Conservation (phyloP, 2,329 filamentous ascomycete genomes). For the Hypoxylon sp. region DNA sequence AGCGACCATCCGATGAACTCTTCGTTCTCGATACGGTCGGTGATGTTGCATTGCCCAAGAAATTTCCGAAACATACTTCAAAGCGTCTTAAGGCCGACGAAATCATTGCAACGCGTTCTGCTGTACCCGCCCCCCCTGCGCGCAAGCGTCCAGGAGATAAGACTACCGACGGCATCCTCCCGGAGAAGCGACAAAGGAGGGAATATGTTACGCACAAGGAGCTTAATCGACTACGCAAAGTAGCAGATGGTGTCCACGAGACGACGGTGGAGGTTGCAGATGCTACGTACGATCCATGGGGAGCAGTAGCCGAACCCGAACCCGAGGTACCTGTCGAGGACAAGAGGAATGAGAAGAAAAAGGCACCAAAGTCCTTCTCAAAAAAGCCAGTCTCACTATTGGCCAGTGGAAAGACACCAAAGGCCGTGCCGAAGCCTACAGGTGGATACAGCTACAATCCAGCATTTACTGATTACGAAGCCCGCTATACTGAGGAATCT, state of each 20-base stretch:
- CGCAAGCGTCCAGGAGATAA: conserved; percentile 82
- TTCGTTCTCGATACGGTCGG: conserved; percentile 87
- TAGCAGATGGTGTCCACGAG: conserved; percentile 81
- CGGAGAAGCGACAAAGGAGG: conserved; percentile 81
- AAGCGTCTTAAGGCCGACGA: conserved; percentile 92
- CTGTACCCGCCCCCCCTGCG: conserved; percentile 81
- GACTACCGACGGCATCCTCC: conserved; percentile 80
- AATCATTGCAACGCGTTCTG: conserved; percentile 88
- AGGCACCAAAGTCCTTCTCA: conserved; percentile 81
- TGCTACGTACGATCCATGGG: conserved; percentile 86
- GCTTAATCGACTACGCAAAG: conserved; percentile 80
- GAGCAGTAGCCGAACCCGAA: conserved; percentile 58
- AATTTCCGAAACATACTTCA: conserved; percentile 74
- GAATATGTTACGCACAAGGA: conserved; percentile 90
- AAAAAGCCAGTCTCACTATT: conserved; percentile 84
- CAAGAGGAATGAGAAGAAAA: conserved; percentile 67
- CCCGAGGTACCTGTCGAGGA: conserved; percentile 54
- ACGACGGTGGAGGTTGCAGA: conserved; percentile 69
- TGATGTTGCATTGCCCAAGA: conserved; percentile 75
- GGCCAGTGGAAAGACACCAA: conserved; percentile 84
- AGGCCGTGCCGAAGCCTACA: conserved; percentile 82
- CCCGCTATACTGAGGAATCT: conserved; percentile 80
- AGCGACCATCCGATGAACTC: conserved; percentile 85
- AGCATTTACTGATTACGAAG: conserved; percentile 86
- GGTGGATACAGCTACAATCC: conserved; percentile 96